Percentiles rank a stretch among this genome's conserved stretches.
These are phyloP conservation scores for Turritis glabra DNA, from an alignment of 345 rosid genomes.

Conservation along the genomic window DNA sequence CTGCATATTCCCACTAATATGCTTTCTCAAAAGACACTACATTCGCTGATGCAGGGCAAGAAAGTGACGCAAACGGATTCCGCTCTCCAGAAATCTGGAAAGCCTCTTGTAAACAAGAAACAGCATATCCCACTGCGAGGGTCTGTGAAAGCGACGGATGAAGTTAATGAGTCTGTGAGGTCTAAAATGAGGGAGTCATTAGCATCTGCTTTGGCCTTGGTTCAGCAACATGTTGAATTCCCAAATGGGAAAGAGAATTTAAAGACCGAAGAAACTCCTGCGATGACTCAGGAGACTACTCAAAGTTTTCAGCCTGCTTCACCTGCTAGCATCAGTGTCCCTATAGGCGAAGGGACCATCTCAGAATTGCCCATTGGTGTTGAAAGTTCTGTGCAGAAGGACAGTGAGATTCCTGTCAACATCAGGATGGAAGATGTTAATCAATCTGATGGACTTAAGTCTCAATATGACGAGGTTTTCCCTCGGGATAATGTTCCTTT, in stretches of 20 bases:
- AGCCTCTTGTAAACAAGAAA: conserved; percentile 42
- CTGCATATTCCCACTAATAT: conserved; percentile 47
- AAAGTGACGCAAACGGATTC: conserved; percentile 44
- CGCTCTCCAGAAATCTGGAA: conserved; percentile 46
- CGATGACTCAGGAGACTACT: conserved; percentile 30
- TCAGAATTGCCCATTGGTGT: conserved; percentile 25
- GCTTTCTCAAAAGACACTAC: conserved; percentile 43
- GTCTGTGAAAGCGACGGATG: conserved; percentile 44
- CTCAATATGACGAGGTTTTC: conserved; percentile 47
- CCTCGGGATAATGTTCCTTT: conserved; percentile 66
- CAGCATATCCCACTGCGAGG: conserved; percentile 47
- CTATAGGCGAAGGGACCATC: conserved; percentile 27
- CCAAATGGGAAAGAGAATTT: conserved; percentile 41
- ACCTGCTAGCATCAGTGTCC: conserved; percentile 26
- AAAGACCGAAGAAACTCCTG: conserved; percentile 39
- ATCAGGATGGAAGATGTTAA: conserved; percentile 28
- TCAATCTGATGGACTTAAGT: conserved; percentile 42
- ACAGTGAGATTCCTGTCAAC: conserved; percentile 27
- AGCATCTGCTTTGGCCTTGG: conserved; percentile 79
- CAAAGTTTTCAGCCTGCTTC: conserved; percentile 36
- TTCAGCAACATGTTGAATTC: conserved; percentile 40
- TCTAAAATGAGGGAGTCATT: conserved; percentile 90
- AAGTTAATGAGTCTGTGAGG: conserved; percentile 68
- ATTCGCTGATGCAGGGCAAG: conserved; percentile 46
- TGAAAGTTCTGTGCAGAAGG: conserved; percentile 34